Conservation (phyloP, 768 basidiomycete species). For the Tephrocybe sp. region DNA sequence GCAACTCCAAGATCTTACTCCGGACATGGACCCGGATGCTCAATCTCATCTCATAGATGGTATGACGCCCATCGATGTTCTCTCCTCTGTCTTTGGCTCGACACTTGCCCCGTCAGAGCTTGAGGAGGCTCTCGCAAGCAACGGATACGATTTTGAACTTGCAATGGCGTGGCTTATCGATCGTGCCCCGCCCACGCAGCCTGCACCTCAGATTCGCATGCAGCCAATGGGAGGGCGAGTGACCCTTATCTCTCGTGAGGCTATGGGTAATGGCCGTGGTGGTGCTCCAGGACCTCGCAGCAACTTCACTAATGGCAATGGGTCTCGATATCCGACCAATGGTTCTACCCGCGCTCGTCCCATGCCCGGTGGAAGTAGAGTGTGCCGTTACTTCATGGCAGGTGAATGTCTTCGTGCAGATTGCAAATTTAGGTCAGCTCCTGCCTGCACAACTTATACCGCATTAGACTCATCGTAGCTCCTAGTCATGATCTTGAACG, state of each 20-base stretch:
- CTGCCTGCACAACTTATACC: background rate
- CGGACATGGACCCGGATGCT: conserved; percentile 47
- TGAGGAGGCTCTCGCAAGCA: conserved; percentile 85
- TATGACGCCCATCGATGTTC: conserved; percentile 97
- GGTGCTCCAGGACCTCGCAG: conserved; percentile 27
- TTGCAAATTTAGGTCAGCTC: conserved; percentile 90
- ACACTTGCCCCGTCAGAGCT: conserved; percentile 87
- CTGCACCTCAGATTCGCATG: conserved; percentile 45
- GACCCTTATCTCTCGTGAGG: conserved; percentile 60
- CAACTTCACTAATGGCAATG: conserved; percentile 26
- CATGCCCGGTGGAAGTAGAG: conserved; percentile 62
- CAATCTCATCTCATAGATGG: conserved; percentile 67
- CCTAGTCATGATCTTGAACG: conserved; percentile 90
- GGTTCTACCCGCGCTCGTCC: conserved; percentile 42
- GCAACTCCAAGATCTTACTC: conserved; percentile 16
- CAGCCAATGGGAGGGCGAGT: conserved; percentile 69
- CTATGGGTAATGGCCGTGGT: conserved; percentile 40
- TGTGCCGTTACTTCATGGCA: conserved; percentile 95
- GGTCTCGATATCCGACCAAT: conserved; percentile 45
- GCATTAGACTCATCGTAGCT: conserved; percentile 8
- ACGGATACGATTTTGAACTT: conserved; percentile 92
- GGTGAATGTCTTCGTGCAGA: conserved; percentile 96
- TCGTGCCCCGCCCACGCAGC: conserved; percentile 47
- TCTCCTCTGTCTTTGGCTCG: conserved; percentile 90
- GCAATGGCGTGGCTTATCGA: conserved; percentile 96